phyloP scores from a whole-genome alignment of 345 rosid species.

The Bruguiera parviflora region DNA sequence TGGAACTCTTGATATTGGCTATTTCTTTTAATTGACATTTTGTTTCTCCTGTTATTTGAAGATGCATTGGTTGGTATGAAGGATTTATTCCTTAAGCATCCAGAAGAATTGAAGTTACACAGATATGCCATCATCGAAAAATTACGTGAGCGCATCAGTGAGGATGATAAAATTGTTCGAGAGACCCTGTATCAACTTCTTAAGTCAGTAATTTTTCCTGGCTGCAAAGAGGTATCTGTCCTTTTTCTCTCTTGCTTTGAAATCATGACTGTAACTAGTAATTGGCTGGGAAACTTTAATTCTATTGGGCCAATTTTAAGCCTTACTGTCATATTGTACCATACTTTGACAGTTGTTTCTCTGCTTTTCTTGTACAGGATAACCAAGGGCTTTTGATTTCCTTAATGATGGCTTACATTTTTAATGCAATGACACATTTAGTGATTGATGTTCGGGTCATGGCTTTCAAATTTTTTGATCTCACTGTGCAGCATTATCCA shows the following conservation, averaged over 20 bases:
- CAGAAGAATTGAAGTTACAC: slow-evolving; percentile 57
- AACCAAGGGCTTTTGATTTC: slow-evolving; percentile 63
- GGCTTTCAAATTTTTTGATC: slow-evolving; percentile 80
- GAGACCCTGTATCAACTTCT: slow-evolving; percentile 59
- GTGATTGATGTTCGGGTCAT: slow-evolving; percentile 74
- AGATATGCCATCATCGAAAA: slow-evolving; percentile 57
- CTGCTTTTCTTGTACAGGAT: slow-evolving; percentile 50
- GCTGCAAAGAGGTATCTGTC: slow-evolving; percentile 59
- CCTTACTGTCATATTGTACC: not conserved
- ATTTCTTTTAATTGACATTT: not conserved
- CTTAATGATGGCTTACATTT: slow-evolving; percentile 69
- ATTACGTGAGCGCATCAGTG: slow-evolving; percentile 64
- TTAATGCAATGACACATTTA: slow-evolving; percentile 71
- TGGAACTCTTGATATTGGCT: not conserved
- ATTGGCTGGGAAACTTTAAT: not conserved
- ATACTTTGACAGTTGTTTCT: slow-evolving; percentile 25
- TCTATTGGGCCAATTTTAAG: not conserved
- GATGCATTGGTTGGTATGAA: slow-evolving; percentile 74
- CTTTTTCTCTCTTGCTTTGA: not conserved
- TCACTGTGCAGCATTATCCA: slow-evolving; percentile 60
- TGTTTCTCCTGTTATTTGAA: slow-evolving; percentile 30
- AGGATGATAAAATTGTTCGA: slow-evolving; percentile 61
- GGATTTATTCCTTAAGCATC: slow-evolving; percentile 63
- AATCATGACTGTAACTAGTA: slow-evolving; percentile 3
- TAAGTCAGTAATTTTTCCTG: slow-evolving; percentile 56